Evolutionary conservation across 768 basidiomycete genomes (phyloP).

Genomic region (Leccinum olivaceopallidum): DNA sequence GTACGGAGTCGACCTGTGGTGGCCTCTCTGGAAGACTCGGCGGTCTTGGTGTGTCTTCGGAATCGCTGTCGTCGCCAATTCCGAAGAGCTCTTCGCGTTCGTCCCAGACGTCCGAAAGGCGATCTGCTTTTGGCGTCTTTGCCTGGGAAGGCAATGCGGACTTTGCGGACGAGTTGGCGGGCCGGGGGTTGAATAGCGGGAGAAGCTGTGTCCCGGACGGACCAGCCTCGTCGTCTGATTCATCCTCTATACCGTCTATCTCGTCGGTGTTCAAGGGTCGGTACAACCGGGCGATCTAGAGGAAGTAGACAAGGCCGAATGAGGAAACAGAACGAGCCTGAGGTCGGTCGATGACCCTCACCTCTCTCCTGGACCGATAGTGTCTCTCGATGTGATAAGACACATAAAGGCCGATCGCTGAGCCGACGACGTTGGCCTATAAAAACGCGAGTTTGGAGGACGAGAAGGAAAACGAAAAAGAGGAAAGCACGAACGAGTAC

Average conservation of each 20-base stretch:
- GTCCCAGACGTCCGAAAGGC: conserved; percentile 71
- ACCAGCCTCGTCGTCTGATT: conserved; percentile 43
- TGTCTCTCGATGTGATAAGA: conserved; percentile 72
- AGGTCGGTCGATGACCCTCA: conserved; percentile 26
- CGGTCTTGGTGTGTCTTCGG: conserved; percentile 39
- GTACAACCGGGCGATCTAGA: conserved; percentile 76
- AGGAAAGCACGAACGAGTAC: conserved; percentile 51
- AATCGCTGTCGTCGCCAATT: conserved; percentile 63
- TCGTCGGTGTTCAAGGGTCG: conserved; percentile 61
- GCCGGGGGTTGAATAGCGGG: conserved; percentile 42
- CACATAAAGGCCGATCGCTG: conserved; percentile 62
- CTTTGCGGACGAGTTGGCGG: conserved; percentile 19
- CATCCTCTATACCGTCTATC: conserved; percentile 54
- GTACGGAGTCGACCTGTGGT: conserved; percentile 19
- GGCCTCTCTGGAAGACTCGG: conserved; percentile 2
- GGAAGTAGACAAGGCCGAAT: background rate
- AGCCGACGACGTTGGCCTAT: conserved; percentile 80
- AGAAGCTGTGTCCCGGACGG: conserved; percentile 54
- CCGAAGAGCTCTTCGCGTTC: conserved; percentile 76
- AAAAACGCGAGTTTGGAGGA: conserved; percentile 6
- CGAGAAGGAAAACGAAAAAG: too few species aligned
- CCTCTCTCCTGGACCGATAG: conserved; percentile 80
- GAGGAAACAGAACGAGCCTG: background rate
- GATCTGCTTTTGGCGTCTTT: conserved; percentile 32
- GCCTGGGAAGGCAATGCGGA: conserved; percentile 27